Evolutionary conservation across 108 stramenopile genomes (phyloP).

Genomic region (Craspedostauros australis): DNA sequence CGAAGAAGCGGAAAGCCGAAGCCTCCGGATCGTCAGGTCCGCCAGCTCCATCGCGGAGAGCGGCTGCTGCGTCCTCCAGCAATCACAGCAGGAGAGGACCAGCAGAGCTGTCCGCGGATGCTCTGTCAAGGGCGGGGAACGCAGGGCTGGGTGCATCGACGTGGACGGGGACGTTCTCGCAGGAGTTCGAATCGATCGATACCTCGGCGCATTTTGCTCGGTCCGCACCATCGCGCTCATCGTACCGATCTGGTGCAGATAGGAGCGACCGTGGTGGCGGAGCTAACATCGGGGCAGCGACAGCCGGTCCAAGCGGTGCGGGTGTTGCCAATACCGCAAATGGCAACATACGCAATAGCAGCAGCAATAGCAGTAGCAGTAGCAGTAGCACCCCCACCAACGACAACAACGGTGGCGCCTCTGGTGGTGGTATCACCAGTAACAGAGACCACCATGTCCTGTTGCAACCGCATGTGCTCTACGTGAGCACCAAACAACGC

Average conservation of each 20-base stretch:
- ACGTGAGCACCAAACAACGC: slow-evolving; percentile 68
- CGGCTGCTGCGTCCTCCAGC: slow-evolving; percentile 1
- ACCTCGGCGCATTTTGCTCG: too few species aligned
- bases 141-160: too few species aligned
- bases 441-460: slow-evolving; percentile 49
- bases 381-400: not conserved
- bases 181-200: slow-evolving; percentile 58
- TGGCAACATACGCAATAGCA: slow-evolving; percentile 7
- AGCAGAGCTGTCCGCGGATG: too few species aligned
- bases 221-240: too few species aligned
- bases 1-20: slow-evolving; percentile 5
- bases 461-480: slow-evolving; percentile 58
- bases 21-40: not conserved
- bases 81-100: not conserved
- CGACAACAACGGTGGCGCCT: slow-evolving; percentile 9
- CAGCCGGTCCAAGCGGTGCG: too few species aligned
- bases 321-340: not conserved
- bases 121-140: too few species aligned
- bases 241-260: too few species aligned
- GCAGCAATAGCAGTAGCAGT: slow-evolving; percentile 4
- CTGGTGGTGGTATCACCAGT: not conserved
- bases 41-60: not conserved
- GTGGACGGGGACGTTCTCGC: slow-evolving; percentile 40
- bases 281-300: too few species aligned
- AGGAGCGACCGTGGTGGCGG: too few species aligned